Base-by-base conservation (phyloP, 2,329 filamentous ascomycete species). In the Parafenestella ontariensis region DNA sequence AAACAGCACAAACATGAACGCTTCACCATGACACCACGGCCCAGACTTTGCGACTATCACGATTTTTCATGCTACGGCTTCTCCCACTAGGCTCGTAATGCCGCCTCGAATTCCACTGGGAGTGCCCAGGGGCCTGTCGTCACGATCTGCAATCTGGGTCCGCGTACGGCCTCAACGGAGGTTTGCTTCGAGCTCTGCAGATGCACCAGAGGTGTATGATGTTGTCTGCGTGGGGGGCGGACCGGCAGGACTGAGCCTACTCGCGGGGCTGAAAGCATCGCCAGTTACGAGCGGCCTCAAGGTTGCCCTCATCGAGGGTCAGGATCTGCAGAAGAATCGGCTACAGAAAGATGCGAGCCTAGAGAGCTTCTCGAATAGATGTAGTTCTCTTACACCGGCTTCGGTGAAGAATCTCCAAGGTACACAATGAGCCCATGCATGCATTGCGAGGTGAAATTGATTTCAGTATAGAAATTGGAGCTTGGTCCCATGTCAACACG, bases 221-320 rank as follows among this genome's bases (percentile, higher is more conserved):
- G 89, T 96, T 28, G 91, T 96, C 59, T 95, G 92, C 68, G 89
- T 96, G 49, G 92, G 92, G 57, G 93, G 92, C 58, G 92, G 93
- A 5, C 92, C 93, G 21, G 92, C 92, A 40, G 94, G 94, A 50
- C 82, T 99, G 53, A 96, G 92, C 69, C 65, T 82, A 40, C 69
- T 78, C 21, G 70, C 74, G 31, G 77, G 73, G 5, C 56, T 79
- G 52, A 76, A 78, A 64, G 84, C 91, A 11, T 92, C 89, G 17
- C 87, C 89, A 5, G 78, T 85, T 17, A 96, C 95, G 2, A 86
- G 88, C 26, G 82, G 87, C 58, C 86, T 99, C 23, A 90, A 89
- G 67, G 85, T 97, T 39, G 95, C 94, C 56, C 87, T 99, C 55
- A 85, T 99, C 68, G 95, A 99, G 81, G 89, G 89, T 31, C 93